These are phyloP conservation scores for Daldinia childiae DNA, from an alignment of 495 filamentous ascomycete species.

Conservation along the genomic window DNA sequence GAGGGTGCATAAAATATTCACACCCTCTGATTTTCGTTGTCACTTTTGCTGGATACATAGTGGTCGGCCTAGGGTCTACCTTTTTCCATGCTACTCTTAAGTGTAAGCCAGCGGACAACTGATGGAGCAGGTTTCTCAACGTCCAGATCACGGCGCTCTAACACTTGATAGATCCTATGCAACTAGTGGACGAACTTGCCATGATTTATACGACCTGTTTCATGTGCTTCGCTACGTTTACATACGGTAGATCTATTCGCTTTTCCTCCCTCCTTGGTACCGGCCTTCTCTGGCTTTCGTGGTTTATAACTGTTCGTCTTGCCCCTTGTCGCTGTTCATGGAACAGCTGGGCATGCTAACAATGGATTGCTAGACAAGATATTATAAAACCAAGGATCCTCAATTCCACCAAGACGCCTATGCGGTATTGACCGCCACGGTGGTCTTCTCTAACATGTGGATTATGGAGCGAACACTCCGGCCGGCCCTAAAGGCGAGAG, in stretches of 20 bases:
- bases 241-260: conserved; percentile 68
- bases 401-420: conserved; percentile 93
- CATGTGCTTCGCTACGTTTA: conserved; percentile 89
- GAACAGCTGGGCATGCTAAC: conserved; percentile 31
- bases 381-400: conserved; percentile 93
- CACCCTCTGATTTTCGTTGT: conserved; percentile 80
- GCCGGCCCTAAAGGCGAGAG: conserved; percentile 60
- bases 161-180: conserved; percentile 82
- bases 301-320: conserved; percentile 76
- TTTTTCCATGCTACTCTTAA: conserved; percentile 85
- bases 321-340: not conserved
- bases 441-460: conserved; percentile 84
- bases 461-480: conserved; percentile 87
- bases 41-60: conserved; percentile 75
- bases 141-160: conserved; percentile 28
- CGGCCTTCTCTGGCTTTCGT: conserved; percentile 67
- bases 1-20: conserved; percentile 71
- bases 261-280: conserved; percentile 67
- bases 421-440: conserved; percentile 77
- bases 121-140: conserved; percentile 17
- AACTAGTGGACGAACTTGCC: conserved; percentile 92
- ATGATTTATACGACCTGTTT: conserved; percentile 98
- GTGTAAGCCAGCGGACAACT: conserved; percentile 60
- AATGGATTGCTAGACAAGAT: conserved; percentile 68
- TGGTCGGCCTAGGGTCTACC: conserved; percentile 85